A percentile compares a stretch with the other conserved stretches of the same genome.
Conservation (phyloP, 352 stramenopile species). For the Globisporangium splendens region DNA sequence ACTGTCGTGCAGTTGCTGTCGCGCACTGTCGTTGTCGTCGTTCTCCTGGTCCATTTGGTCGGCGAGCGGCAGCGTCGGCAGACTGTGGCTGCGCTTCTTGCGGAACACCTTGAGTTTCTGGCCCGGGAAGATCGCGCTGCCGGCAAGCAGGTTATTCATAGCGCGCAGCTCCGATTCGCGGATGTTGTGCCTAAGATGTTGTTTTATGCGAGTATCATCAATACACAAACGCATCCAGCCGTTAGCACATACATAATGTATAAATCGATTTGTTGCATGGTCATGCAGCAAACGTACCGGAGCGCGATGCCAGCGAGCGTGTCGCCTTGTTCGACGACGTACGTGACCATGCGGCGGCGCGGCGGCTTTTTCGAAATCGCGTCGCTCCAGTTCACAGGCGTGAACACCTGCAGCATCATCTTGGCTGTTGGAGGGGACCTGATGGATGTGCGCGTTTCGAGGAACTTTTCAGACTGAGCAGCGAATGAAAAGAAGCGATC, state of each 20-base stretch:
- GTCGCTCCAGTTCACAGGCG: conserved; percentile 30
- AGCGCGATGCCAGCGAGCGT: conserved; percentile 41
- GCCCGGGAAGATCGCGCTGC: conserved; percentile 30
- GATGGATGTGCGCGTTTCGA: neutral
- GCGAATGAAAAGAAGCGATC: neutral
- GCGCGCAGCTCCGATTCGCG: conserved; percentile 43
- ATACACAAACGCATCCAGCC: neutral
- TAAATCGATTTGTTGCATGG: too few species aligned
- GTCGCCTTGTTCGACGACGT: conserved; percentile 40
- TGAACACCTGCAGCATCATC: conserved; percentile 35
- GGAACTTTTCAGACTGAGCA: neutral
- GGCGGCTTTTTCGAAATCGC: conserved; percentile 6
- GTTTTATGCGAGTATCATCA: too few species aligned
- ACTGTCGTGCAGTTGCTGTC: conserved; percentile 9
- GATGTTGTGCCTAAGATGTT: conserved; percentile 35
- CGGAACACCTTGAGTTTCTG: conserved; percentile 39
- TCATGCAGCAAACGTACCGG: conserved; percentile 20
- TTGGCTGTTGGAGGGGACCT: neutral
- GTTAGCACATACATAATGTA: too few species aligned
- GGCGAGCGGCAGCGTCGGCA: conserved; percentile 24
- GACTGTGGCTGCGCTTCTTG: conserved; percentile 42
- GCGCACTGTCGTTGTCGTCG: conserved; percentile 3
- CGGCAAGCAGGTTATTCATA: conserved; percentile 48
- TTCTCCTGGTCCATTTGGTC: conserved; percentile 9
- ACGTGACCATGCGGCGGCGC: conserved; percentile 15